A percentile compares a stretch with the other conserved stretches of the same genome.
Evolutionary conservation across 306 rosid genomes (phyloP).

Genomic region (Benincasa hispida): DNA sequence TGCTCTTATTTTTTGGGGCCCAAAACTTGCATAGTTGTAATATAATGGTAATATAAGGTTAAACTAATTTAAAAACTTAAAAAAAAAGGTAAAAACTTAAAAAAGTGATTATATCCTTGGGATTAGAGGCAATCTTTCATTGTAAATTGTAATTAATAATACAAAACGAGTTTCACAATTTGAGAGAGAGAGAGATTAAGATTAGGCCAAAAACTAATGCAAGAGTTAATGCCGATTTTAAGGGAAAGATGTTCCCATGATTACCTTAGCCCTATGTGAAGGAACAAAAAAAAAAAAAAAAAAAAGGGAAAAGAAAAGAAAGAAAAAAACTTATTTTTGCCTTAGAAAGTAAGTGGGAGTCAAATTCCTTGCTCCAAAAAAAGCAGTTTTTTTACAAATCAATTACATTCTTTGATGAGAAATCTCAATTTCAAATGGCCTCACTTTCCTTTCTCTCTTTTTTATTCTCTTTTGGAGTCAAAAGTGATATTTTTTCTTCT

Average conservation of each 20-base stretch:
- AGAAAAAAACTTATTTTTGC: background rate
- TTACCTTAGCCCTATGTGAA: background rate
- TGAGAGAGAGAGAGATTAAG: background rate
- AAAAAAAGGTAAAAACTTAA: background rate
- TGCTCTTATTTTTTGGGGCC: background rate
- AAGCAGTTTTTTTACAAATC: background rate
- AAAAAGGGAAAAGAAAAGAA: background rate
- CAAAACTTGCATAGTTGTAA: background rate
- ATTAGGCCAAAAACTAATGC: background rate
- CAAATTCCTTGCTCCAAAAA: background rate
- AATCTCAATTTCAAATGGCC: background rate
- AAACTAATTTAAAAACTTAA: background rate
- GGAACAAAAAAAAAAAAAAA: too few species aligned
- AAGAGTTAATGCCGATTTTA: slow-evolving; percentile 8
- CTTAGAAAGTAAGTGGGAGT: background rate
- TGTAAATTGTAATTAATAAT: background rate
- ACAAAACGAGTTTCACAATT: background rate
- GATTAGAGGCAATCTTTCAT: slow-evolving; percentile 2
- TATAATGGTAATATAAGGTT: background rate
- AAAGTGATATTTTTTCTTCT: background rate
- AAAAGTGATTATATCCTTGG: background rate
- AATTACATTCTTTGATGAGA: background rate
- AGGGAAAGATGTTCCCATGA: slow-evolving; percentile 8
- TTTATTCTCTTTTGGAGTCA: background rate
- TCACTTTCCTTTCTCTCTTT: background rate